These are phyloP conservation scores for Russula emetica DNA, from an alignment of 768 basidiomycete species.

Conservation along the genomic window DNA sequence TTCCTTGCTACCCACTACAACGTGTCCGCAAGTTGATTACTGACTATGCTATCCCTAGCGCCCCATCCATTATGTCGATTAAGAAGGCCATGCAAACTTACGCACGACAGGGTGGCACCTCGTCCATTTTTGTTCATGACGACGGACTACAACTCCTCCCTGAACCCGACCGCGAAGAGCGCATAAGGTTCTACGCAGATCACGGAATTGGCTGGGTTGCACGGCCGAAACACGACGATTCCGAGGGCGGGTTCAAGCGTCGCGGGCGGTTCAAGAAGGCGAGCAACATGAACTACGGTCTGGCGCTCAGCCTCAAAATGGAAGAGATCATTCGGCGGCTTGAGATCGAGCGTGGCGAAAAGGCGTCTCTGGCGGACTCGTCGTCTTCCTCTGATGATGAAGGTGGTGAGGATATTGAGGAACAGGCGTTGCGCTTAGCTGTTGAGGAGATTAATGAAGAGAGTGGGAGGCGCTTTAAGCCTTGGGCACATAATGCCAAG, in stretches of 20 bases:
- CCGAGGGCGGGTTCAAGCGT: slow-evolving; percentile 66
- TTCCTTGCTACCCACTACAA: slow-evolving; percentile 14
- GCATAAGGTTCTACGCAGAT: slow-evolving; percentile 70
- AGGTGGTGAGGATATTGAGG: slow-evolving; percentile 56
- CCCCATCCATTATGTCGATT: slow-evolving; percentile 69
- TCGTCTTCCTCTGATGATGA: slow-evolving; percentile 36
- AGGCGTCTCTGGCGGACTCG: slow-evolving; percentile 35
- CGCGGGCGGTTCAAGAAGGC: slow-evolving; percentile 94
- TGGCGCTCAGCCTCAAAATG: slow-evolving; percentile 60
- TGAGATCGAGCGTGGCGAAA: slow-evolving; percentile 39
- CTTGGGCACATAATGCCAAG: slow-evolving; percentile 74
- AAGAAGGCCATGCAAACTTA: slow-evolving; percentile 91
- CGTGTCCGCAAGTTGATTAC: background rate
- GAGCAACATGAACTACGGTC: slow-evolving; percentile 85
- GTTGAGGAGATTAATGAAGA: slow-evolving; percentile 67
- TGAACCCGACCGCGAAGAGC: slow-evolving; percentile 57
- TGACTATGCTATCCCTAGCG: slow-evolving; percentile 37
- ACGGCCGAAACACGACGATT: slow-evolving; percentile 62
- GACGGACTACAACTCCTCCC: slow-evolving; percentile 72
- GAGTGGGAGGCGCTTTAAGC: slow-evolving; percentile 55
- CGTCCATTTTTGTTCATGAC: slow-evolving; percentile 75
- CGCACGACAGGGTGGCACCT: slow-evolving; percentile 83
- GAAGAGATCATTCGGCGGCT: slow-evolving; percentile 49
- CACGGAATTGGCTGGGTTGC: slow-evolving; percentile 83
- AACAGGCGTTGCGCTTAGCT: slow-evolving; percentile 65